A percentile compares a stretch with the other conserved stretches of the same genome.
Evolutionary conservation across 2,329 filamentous ascomycete species (phyloP).

Genomic region (Fusarium coffeatum): DNA sequence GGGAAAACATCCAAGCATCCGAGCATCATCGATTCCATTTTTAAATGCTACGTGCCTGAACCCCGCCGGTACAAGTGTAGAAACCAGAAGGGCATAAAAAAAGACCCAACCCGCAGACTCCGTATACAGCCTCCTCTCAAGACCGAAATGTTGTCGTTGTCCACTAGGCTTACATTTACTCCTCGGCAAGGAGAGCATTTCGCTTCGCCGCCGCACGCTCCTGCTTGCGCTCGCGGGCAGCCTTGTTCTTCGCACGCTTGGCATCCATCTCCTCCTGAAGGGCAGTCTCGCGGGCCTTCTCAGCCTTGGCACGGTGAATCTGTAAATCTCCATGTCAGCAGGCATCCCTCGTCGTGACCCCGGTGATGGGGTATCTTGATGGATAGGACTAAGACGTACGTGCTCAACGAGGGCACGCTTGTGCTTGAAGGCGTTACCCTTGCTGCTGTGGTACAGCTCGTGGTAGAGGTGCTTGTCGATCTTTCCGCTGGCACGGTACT

Average conservation of each 20-base stretch:
- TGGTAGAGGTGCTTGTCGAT: conserved; percentile 99
- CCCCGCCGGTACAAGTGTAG: conserved; percentile 63
- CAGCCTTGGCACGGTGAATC: conserved; percentile 99
- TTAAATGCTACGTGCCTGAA: conserved; percentile 70
- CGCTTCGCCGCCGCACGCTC: conserved; percentile 94
- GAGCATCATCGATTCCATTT: conserved; percentile 64
- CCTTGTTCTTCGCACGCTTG: conserved; percentile 99
- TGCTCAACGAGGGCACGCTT: conserved; percentile 99
- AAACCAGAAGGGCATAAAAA: conserved; percentile 60
- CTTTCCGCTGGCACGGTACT: conserved; percentile 99
- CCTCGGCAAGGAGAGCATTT: conserved; percentile 79
- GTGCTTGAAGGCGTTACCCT: conserved; percentile 99
- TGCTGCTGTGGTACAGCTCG: conserved; percentile 99
- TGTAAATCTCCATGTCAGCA: conserved; percentile 55
- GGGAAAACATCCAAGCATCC: conserved; percentile 45
- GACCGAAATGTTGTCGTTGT: conserved; percentile 58
- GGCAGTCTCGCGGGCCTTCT: conserved; percentile 94
- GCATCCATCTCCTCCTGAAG: conserved; percentile 99
- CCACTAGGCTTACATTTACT: conserved; percentile 66
- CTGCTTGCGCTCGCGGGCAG: conserved; percentile 96
- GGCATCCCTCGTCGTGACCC: conserved; percentile 1
- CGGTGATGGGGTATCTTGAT: conserved; percentile 1
- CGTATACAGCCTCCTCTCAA: conserved; percentile 68
- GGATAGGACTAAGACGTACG: conserved; percentile 77
- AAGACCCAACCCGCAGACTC: conserved; percentile 70